Conservation (phyloP, 768 basidiomycete species). For the Kwoniella sp. region DNA sequence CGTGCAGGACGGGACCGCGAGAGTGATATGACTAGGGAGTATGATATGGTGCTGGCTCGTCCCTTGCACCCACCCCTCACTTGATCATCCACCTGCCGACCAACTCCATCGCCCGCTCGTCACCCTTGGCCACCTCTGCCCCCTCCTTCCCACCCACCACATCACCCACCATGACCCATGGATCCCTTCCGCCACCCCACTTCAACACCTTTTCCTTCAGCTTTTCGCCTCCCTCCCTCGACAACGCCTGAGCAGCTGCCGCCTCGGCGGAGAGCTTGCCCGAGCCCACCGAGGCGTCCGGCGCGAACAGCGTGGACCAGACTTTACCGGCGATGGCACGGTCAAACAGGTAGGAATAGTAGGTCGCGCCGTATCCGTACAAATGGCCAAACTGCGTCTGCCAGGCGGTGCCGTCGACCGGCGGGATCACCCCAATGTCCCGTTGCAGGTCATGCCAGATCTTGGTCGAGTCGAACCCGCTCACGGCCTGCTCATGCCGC, state of each 20-base stretch:
- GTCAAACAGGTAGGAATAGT: slow-evolving; percentile 96
- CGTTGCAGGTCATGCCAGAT: slow-evolving; percentile 58
- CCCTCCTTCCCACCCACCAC: slow-evolving; percentile 58
- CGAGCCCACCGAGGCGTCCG: slow-evolving; percentile 18
- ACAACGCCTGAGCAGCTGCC: slow-evolving; percentile 55
- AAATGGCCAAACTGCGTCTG: slow-evolving; percentile 95
- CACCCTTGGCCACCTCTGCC: slow-evolving; percentile 60
- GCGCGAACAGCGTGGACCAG: slow-evolving; percentile 68
- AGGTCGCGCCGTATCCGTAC: slow-evolving; percentile 93
- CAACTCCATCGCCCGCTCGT: slow-evolving; percentile 75
- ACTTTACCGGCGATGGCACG: slow-evolving; percentile 91
- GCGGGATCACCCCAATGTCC: slow-evolving; percentile 69
- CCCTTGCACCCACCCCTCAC: slow-evolving; percentile 7
- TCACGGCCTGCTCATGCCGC: slow-evolving; percentile 51
- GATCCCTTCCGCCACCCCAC: slow-evolving; percentile 84
- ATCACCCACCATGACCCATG: slow-evolving; percentile 83
- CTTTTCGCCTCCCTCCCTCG: slow-evolving; percentile 70
- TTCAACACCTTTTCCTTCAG: slow-evolving; percentile 70
- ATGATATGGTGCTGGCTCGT: too few species aligned
- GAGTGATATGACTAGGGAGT: too few species aligned
- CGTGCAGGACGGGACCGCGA: too few species aligned
- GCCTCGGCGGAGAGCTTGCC: slow-evolving; percentile 66
- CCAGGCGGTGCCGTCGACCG: slow-evolving; percentile 79
- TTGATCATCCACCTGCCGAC: slow-evolving; percentile 71
- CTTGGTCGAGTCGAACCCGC: slow-evolving; percentile 69